Evolutionary conservation across 1,284 basidiomycete species (phyloP), one percentile per base, ranked within the genome.

Genomic region (Boletus smithii): DNA sequence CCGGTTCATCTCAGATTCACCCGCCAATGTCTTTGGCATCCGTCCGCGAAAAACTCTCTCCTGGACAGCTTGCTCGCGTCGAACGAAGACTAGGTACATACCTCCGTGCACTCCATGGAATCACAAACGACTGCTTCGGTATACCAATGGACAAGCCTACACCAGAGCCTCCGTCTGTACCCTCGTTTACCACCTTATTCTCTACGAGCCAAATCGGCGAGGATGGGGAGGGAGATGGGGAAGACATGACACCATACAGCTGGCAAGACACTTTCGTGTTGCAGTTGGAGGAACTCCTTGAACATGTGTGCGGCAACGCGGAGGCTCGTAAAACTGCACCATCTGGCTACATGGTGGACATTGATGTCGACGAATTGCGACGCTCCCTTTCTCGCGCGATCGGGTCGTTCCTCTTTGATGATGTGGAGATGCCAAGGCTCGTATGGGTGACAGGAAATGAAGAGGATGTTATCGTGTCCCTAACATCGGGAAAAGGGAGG

Each of bases 121-220:
- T 85, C 18, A 79, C 82, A 58, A 85, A 84, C 66, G 83, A 87
- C 58, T 87, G 80, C 79, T 88, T 80, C 57, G 85, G 85, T 2
- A 55, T 73, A 3, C 80, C 81, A 10, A 48, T 48, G 16, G 52
- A 56, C 33, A 48, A 57, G 26, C 60, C 58, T 44, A 53, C 62
- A 5, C 42, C 50, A 4, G 56, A 68, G 3, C 59, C 70, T 27
- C 41, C 35, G 44, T 46, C 33, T 24, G 8, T 45, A 13, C 51
- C 54, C 20, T 56, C 49, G 31, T 46, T 50, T 32, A 20, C 51
- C 2, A 23, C 48, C 2, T 14, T 65, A 13, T 36, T 62, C 8
- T 17, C 47, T 16, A 39, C 22, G 3, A 24, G 13, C 33, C 48
- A 53, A 23, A 37, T 27, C 0, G 45, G 46, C 3, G 54, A 46